These are phyloP conservation scores for Aschersonia sp. DNA, from an alignment of 2,329 filamentous ascomycete genomes.

Conservation along the genomic window DNA sequence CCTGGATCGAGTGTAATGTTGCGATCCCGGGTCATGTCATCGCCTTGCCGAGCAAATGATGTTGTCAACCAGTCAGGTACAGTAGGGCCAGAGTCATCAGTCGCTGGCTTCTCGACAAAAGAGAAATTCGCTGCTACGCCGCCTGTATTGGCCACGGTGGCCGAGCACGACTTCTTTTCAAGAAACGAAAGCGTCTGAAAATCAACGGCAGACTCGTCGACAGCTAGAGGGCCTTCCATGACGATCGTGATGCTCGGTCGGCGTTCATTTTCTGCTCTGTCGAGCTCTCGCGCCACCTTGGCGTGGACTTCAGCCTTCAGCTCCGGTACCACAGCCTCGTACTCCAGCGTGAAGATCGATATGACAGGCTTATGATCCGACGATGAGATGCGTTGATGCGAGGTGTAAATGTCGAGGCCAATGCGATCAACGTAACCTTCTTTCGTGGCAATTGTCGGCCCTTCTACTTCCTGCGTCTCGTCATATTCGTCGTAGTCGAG, in stretches of 20 bases:
- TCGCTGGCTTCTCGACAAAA: conserved; percentile 59
- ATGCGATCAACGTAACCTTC: conserved; percentile 42
- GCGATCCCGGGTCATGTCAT: conserved; percentile 14
- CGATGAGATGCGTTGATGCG: conserved; percentile 77
- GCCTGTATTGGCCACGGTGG: conserved; percentile 89
- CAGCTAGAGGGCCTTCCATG: conserved; percentile 41
- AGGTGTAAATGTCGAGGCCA: conserved; percentile 55
- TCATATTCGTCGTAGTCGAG: conserved; percentile 48
- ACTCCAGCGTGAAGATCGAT: conserved; percentile 70
- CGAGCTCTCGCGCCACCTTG: conserved; percentile 76
- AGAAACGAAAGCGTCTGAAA: conserved; percentile 65
- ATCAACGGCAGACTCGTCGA: conserved; percentile 45
- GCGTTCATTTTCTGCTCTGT: conserved; percentile 82
- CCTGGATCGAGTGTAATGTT: conserved; percentile 67
- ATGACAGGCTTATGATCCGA: conserved; percentile 92
- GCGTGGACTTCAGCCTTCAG: conserved; percentile 72
- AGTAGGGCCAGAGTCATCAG: conserved; percentile 25
- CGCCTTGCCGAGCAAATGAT: conserved; percentile 35
- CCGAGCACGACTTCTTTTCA: conserved; percentile 44
- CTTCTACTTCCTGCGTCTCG: conserved; percentile 27
- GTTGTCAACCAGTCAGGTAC: conserved; percentile 55
- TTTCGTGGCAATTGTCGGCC: conserved; percentile 35
- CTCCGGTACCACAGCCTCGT: conserved; percentile 74
- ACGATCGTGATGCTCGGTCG: conserved; percentile 72
- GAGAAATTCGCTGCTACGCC: conserved; percentile 64